Base-by-base conservation (phyloP, 2,329 filamentous ascomycete species). In the Arthrinium puccinioides region DNA sequence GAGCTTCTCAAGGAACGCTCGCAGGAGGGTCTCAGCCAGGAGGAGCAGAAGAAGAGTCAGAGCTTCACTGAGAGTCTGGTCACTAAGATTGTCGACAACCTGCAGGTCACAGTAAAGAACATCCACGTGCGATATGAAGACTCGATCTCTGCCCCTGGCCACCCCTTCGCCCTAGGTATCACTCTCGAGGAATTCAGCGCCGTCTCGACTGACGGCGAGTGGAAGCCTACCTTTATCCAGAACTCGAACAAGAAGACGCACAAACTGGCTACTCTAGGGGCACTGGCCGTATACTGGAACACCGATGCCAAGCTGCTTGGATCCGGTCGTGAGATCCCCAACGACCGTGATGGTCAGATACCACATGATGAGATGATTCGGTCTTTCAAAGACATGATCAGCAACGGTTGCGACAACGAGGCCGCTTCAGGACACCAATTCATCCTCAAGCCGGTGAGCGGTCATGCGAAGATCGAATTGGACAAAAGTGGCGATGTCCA, bases 81-180 rank as follows among this genome's bases (percentile, higher is more conserved):
- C 32, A 95, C 90, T 25, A 95, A 95, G 51, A 94, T 99, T 54
- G 87, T 97, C 55, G 92, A 98, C 70, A 99, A 99, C 55, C 72
- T 99, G 27, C 92, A 99, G 61, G 87, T 98, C 51, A 92, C 85
- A 18, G 82, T 99, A 61, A 97, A 95, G 70, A 98, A 97, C 58
- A 95, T 99, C 42, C 92, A 99, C 60, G 78, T 98, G 46, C 86
- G 92, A 51, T 99, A 98, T 62, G 92, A 99, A 63, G 92, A 99
- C 63, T 89, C 90, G 11, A 87, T 98, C 52, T 94, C 92, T 15
- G 86, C 89, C 9, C 89, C 90, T 0, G 89, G 88, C 1, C 92
- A 98, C 58, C 90, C 94, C 0, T 98, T 98, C 52, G 87, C 92
- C 5, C 75, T 94, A 6, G 92, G 94, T 33, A 59, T 98, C 42